Percentiles rank a stretch among this genome's conserved stretches.
Evolutionary conservation across 805 yeast species (phyloP).

Genomic region (Candida andamanensis): DNA sequence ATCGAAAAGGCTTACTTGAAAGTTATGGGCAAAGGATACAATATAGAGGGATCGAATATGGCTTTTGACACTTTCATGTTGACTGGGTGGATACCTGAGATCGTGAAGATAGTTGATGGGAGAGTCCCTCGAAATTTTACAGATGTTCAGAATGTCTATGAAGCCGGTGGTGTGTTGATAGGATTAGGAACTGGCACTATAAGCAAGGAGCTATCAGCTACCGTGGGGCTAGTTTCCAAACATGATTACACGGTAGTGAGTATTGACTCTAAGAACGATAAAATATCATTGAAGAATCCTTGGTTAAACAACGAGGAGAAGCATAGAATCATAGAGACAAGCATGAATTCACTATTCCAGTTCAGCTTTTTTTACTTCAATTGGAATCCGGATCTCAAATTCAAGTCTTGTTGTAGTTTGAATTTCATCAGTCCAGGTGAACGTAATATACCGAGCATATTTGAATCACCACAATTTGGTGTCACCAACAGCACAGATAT

Average conservation of each 20-base stretch:
- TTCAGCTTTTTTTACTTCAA: constrained; percentile 57
- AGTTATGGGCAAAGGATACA: constrained; percentile 52
- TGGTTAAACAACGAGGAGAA: constrained; percentile 23
- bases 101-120: constrained; percentile 35
- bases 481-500: constrained; percentile 26
- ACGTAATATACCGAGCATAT: too few relatives aligned
- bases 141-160: not conserved
- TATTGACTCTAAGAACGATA: constrained; percentile 10
- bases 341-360: constrained; percentile 18
- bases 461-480: constrained; percentile 46
- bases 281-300: constrained; percentile 27
- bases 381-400: constrained; percentile 47
- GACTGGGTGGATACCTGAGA: constrained; percentile 73
- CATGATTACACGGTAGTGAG: constrained; percentile 68
- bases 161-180: constrained; percentile 32
- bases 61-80: constrained; percentile 62
- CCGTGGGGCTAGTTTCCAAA: constrained; percentile 40
- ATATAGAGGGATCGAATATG: constrained; percentile 71
- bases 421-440: constrained; percentile 17
- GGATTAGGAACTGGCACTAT: constrained; percentile 66
- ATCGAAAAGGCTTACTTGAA: constrained; percentile 73
- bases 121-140: constrained; percentile 14
- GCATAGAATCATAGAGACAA: constrained; percentile 13
- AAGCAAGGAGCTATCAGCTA: constrained; percentile 26
- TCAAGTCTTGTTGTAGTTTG: constrained; percentile 18